phyloP scores from a whole-genome alignment of 768 basidiomycete genomes.

The Mycena latifolia region DNA sequence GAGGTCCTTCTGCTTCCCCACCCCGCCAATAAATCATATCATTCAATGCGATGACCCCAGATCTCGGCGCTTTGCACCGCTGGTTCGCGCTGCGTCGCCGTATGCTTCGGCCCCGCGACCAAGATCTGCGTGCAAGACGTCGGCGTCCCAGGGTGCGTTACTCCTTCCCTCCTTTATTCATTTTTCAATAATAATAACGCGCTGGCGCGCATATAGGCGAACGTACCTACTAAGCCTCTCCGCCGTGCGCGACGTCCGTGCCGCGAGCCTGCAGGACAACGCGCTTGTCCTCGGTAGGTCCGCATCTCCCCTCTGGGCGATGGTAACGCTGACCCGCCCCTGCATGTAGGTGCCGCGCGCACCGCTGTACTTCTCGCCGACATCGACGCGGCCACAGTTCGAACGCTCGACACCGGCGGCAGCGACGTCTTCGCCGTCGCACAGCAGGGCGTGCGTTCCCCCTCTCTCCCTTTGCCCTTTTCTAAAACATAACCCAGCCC shows the following conservation, averaged over 20 bases:
- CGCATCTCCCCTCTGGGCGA: no score
- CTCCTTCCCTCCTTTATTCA: not conserved
- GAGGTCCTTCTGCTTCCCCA: conserved; percentile 4
- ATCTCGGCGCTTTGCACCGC: conserved; percentile 25
- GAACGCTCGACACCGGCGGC: conserved; percentile 17
- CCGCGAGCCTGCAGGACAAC: conserved; percentile 23
- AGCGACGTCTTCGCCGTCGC: conserved; percentile 35
- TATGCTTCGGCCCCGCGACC: conserved; percentile 30
- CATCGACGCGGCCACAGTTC: conserved; percentile 21
- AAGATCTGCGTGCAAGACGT: conserved; percentile 30
- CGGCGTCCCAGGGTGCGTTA: conserved; percentile 17
- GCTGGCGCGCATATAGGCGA: conserved; percentile 2
- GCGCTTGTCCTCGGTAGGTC: conserved; percentile 28
- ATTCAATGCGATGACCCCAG: conserved; percentile 14
- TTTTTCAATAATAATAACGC: not conserved
- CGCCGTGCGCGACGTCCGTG: conserved; percentile 29
- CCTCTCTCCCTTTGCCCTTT: not conserved
- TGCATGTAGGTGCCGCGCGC: conserved; percentile 25
- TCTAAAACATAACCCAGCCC: not conserved
- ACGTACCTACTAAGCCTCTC: conserved; percentile 23
- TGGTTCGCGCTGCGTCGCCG: conserved; percentile 20
- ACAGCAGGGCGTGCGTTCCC: conserved; percentile 19
- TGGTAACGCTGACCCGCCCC: not conserved
- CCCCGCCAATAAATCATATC: not conserved
- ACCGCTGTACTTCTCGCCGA: conserved; percentile 17